Conservation (phyloP, 75 land plant genomes). For the Azolla pinnata region DNA sequence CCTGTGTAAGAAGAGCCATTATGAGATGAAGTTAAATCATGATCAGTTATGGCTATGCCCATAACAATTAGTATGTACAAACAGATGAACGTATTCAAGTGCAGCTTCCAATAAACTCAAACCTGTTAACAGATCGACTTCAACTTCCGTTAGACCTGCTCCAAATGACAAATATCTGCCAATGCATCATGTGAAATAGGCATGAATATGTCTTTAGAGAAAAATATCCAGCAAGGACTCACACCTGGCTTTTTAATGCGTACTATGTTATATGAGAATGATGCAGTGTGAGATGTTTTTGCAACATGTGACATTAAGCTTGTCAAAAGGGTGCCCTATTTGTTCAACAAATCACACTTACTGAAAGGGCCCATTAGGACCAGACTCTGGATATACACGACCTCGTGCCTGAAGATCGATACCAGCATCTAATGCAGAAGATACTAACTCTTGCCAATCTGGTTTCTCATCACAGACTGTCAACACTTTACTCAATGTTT, state of each 20-base stretch:
- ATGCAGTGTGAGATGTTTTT: too few species aligned
- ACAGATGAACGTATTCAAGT: neutral
- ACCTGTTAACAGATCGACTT: constrained; percentile 38
- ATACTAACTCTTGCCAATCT: constrained; percentile 18
- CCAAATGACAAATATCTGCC: constrained; percentile 39
- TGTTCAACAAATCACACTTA: constrained; percentile 14
- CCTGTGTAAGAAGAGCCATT: constrained; percentile 8
- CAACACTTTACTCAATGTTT: constrained; percentile 16
- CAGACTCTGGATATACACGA: constrained; percentile 18
- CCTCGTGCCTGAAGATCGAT: constrained; percentile 38
- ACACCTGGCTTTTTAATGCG: too few species aligned
- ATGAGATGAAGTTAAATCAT: neutral
- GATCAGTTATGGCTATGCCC: neutral
- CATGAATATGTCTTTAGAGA: too few species aligned
- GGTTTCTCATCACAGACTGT: constrained; percentile 6
- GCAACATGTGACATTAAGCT: too few species aligned
- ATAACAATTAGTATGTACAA: neutral
- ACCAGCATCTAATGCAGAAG: constrained; percentile 20
- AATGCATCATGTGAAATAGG: too few species aligned
- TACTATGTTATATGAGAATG: too few species aligned
- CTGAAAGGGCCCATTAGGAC: constrained; percentile 24
- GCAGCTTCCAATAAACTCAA: neutral
- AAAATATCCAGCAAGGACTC: too few species aligned
- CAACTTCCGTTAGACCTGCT: constrained; percentile 33
- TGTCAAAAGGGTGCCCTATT: too few species aligned